A percentile compares a stretch with the other conserved stretches of the same genome.
phyloP scores from a whole-genome alignment of 192 early-diverging fungal genomes.

The Coemansia sp. region DNA sequence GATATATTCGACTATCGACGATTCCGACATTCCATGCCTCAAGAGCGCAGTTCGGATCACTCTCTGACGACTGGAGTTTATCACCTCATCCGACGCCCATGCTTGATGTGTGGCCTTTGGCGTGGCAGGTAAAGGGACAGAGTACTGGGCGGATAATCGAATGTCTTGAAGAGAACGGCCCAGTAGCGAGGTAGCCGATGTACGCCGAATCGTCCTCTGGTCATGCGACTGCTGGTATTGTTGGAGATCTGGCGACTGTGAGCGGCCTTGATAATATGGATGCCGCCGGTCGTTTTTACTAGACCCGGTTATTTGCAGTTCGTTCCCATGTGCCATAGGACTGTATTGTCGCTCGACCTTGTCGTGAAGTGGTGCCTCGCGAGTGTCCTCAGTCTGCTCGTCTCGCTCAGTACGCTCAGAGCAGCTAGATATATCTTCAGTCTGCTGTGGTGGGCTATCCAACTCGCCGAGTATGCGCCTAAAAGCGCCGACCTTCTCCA shows the following conservation, averaged over 20 bases:
- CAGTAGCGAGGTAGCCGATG: too few relatives aligned
- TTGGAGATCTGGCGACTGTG: neutral
- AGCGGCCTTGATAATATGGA: neutral
- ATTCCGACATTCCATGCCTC: neutral
- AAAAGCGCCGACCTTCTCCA: neutral
- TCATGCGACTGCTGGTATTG: neutral
- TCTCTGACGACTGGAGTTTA: neutral
- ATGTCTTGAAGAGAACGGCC: neutral
- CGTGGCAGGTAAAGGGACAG: too few relatives aligned
- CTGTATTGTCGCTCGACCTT: neutral
- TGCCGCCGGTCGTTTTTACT: neutral
- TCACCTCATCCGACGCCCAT: neutral
- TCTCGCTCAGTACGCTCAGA: neutral
- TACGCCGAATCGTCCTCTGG: neutral
- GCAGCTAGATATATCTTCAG: neutral
- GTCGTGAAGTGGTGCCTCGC: neutral
- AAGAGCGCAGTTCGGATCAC: neutral
- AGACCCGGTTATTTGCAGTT: neutral
- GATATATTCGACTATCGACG: neutral
- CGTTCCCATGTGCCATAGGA: neutral
- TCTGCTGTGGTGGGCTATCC: neutral
- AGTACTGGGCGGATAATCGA: neutral
- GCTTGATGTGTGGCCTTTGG: neutral
- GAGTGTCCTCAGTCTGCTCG: neutral
- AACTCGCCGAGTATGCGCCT: neutral